Percentiles rank a stretch among this genome's conserved stretches.
Conservation (phyloP, 371 early-diverging fungal species). For the Gilbertella persicaria region DNA sequence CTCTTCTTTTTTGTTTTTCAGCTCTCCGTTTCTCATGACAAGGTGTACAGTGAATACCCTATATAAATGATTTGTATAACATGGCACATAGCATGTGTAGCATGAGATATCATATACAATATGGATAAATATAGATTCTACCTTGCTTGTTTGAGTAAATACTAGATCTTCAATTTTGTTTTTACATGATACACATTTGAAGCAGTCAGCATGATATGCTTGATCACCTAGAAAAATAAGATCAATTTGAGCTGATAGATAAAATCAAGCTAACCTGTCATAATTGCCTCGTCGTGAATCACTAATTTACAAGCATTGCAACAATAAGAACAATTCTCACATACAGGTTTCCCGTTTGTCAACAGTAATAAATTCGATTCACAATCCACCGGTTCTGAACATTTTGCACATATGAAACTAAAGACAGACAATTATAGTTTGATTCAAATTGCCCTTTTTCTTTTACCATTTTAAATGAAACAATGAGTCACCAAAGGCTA, state of each 20-base stretch:
- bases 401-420: constrained; percentile 80
- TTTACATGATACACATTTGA: constrained; percentile 73
- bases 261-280: constrained; percentile 58
- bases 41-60: constrained; percentile 47
- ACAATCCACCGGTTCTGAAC: constrained; percentile 68
- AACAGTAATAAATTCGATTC: constrained; percentile 76
- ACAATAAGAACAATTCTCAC: constrained; percentile 83
- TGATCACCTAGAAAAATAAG: constrained; percentile 59
- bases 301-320: constrained; percentile 78
- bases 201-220: constrained; percentile 88
- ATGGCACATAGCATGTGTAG: background rate
- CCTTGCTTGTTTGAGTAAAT: constrained; percentile 81
- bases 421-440: background rate
- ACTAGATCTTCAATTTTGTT: constrained; percentile 75
- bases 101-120: background rate
- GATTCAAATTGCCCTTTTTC: background rate
- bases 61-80: constrained; percentile 2
- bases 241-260: background rate
- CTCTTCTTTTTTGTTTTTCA: constrained; percentile 35
- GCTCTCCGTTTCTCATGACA: constrained; percentile 45
- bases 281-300: constrained; percentile 86
- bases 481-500: constrained; percentile 78
- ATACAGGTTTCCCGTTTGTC: constrained; percentile 80
- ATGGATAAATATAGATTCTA: constrained; percentile 15
- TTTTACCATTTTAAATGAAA: constrained; percentile 80